phyloP scores from a whole-genome alignment of 2,329 filamentous ascomycete genomes.

The Epichloe elymi region DNA sequence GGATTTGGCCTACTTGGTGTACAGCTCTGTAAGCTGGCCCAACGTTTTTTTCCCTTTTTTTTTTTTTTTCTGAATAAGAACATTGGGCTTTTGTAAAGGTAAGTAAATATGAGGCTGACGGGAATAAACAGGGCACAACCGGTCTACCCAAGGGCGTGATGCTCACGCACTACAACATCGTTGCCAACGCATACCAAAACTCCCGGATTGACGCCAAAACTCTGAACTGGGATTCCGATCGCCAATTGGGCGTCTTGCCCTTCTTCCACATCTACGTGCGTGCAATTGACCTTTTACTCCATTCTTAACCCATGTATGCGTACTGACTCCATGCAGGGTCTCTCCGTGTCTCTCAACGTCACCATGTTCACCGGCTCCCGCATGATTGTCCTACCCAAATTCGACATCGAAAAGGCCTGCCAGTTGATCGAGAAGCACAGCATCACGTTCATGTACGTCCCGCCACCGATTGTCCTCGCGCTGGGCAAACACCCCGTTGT shows the following conservation, averaged over 20 bases:
- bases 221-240: slow-evolving; percentile 51
- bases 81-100: too few relatives aligned
- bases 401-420: slow-evolving; percentile 72
- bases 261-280: slow-evolving; percentile 86
- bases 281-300: background rate
- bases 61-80: too few relatives aligned
- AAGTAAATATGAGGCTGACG: too few relatives aligned
- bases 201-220: slow-evolving; percentile 39
- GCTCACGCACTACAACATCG: slow-evolving; percentile 71
- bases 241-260: slow-evolving; percentile 65
- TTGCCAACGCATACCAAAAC: slow-evolving; percentile 56
- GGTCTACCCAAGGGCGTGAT: slow-evolving; percentile 86
- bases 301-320: background rate
- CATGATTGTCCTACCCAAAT: slow-evolving; percentile 59
- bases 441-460: slow-evolving; percentile 69
- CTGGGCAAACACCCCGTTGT: slow-evolving; percentile 70
- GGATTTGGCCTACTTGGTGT: slow-evolving; percentile 75
- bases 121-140: slow-evolving; percentile 52
- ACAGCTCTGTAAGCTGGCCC: slow-evolving; percentile 43
- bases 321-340: slow-evolving; percentile 13
- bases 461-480: slow-evolving; percentile 70
- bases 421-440: slow-evolving; percentile 58
- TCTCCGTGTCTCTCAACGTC: slow-evolving; percentile 18
- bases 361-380: slow-evolving; percentile 48
- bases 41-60: too few relatives aligned